phyloP scores from a whole-genome alignment of 805 yeast species.

The Scheffersomyces coipomensis region DNA sequence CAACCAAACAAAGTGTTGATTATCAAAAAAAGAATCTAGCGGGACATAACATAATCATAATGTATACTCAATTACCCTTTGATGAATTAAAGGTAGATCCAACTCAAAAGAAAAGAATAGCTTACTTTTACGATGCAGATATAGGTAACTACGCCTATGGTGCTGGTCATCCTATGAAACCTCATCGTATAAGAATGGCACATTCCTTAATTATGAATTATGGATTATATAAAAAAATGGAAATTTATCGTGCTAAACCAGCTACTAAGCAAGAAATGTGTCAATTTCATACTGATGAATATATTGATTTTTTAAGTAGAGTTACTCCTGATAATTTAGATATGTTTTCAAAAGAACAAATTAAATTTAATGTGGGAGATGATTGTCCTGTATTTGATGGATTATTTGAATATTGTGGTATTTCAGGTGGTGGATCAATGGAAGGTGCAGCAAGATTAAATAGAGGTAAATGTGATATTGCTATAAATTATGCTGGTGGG shows the following conservation, averaged over 20 bases:
- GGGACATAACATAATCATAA: too few relatives aligned
- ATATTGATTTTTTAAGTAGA: slow-evolving; percentile 85
- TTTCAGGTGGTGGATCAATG: slow-evolving; percentile 91
- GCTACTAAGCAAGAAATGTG: slow-evolving; percentile 98
- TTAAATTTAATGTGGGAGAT: slow-evolving; percentile 93
- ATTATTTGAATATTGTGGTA: slow-evolving; percentile 83
- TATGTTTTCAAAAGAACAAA: slow-evolving; percentile 81
- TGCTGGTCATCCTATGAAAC: slow-evolving; percentile 99
- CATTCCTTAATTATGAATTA: slow-evolving; percentile 96
- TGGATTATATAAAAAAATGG: slow-evolving; percentile 95
- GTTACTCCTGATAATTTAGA: slow-evolving; percentile 93
- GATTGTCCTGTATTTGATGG: slow-evolving; percentile 97
- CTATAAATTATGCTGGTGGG: slow-evolving; percentile 97
- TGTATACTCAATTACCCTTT: slow-evolving; percentile 45
- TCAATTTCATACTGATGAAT: slow-evolving; percentile 97
- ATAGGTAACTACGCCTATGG: slow-evolving; percentile 98
- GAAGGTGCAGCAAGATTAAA: slow-evolving; percentile 89
- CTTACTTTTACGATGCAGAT: slow-evolving; percentile 60
- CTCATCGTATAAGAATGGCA: slow-evolving; percentile 98
- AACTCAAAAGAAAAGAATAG: slow-evolving; percentile 40
- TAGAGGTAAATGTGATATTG: slow-evolving; percentile 88
- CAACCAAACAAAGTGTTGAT: too few relatives aligned
- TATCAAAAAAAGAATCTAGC: too few relatives aligned
- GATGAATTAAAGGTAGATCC: slow-evolving; percentile 44
- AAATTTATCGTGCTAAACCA: slow-evolving; percentile 93